Evolutionary conservation across 202 grass and related monocot genomes (phyloP), one percentile per base, ranked within the genome.

Genomic region (Schoenoplectus triqueter): DNA sequence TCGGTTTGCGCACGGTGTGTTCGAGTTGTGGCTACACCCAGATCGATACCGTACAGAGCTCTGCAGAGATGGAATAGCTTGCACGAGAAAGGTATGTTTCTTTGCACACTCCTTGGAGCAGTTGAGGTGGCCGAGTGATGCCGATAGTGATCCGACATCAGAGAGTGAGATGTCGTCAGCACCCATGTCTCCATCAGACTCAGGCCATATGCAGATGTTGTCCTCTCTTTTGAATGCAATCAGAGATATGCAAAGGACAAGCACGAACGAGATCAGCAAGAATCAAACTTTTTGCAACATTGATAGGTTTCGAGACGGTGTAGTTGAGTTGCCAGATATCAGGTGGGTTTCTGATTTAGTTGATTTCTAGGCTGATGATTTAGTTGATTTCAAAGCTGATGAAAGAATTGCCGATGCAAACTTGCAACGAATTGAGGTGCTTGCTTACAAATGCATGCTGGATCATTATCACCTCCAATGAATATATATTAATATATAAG

Each of bases 21-120:
- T 97, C 80, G 94, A 97, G 94, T 77, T 93, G 2, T 97, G 94
- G 94, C 94, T 97, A 63, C 94, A 97, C 74, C 91, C 94, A 20
- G 79, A 87, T 2, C 82, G 88, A 41, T 97, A 97, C 86, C 94
- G 91, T 10, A 97, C 94, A 0, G 77, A 90, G 51, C 88, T 87
- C 0, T 97, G 94, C 83, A 86, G 84, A 72, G 88, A 90, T 0
- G 94, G 89, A 0, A 40, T 42, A 5, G 56, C 89, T 0, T 97
- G 94, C 85, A 69, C 68, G 8, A 89, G 94, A 70, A 90, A 82
- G 78, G 92, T 97, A 69, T 97, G 94, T 73, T 97, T 97, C 91
- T 97, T 97, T 87, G 94, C 91, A 45, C 94, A 97, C 85, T 39
- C 91, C 1, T 14, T 82, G 0, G 85, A 9, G 0, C 89, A 97